Evolutionary conservation across 306 rosid genomes (phyloP).

Genomic region (Begonia fuchsioides): DNA sequence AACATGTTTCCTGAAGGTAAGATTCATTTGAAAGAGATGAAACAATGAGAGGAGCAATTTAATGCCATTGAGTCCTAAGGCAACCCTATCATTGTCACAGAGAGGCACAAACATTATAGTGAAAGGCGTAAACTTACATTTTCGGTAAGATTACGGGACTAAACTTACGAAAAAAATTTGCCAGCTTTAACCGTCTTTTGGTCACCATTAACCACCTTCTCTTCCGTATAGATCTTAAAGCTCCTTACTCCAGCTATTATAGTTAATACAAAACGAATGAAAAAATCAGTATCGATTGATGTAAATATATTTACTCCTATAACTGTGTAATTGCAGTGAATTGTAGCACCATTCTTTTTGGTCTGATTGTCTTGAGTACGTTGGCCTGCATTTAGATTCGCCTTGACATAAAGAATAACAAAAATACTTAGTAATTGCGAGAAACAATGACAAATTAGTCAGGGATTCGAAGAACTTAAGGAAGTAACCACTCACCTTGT

Average conservation of each 20-base stretch:
- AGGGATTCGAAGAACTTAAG: too few relatives aligned
- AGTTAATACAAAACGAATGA: background rate
- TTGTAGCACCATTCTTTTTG: constrained; percentile 19
- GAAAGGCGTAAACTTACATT: too few relatives aligned
- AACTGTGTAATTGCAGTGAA: background rate
- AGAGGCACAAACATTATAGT: too few relatives aligned
- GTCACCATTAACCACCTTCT: background rate
- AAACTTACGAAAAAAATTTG: constrained; percentile 26
- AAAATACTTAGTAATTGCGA: too few relatives aligned
- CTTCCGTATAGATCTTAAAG: constrained; percentile 42
- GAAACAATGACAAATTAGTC: too few relatives aligned
- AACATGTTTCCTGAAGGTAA: too few relatives aligned
- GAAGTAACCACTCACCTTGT: too few relatives aligned
- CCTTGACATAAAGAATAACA: constrained; percentile 23
- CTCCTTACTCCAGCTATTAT: constrained; percentile 22
- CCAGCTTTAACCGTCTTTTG: constrained; percentile 15
- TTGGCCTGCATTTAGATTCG: constrained; percentile 17
- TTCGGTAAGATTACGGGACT: background rate
- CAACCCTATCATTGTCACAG: too few relatives aligned
- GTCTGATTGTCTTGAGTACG: constrained; percentile 19
- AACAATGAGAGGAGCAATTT: too few relatives aligned
- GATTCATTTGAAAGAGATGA: too few relatives aligned
- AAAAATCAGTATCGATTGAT: too few relatives aligned
- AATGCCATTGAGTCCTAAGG: too few relatives aligned
- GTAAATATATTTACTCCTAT: background rate